Base-by-base conservation (phyloP, 2,329 filamentous ascomycete genomes). In the Penicillium sp. region DNA sequence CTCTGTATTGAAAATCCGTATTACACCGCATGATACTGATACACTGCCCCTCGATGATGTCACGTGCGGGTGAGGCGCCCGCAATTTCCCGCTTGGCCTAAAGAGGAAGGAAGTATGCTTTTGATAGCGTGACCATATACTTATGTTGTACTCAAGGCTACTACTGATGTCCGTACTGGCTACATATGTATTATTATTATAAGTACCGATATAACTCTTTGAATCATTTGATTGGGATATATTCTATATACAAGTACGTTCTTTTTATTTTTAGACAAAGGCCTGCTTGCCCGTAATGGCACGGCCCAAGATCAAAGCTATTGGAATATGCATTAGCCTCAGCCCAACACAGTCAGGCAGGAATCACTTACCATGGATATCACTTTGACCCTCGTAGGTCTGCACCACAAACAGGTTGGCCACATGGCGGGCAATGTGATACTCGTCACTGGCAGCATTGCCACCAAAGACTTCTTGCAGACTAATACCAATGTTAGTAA, bases 371-470 rank as follows among this genome's bases (percentile, higher is more conserved):
- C 91, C 86, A 76, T 97, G 94, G 73, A 97, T 97, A 77, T 97
- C 94, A 72, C 93, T 97, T 78, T 97, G 94, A 23, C 94, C 94
- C 78, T 99, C 94, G 68, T 99, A 99, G 2, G 93, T 97, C 79
- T 97, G 93, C 54, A 93, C 95, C 53, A 99, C 94, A 75, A 95
- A 99, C 63, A 99, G 76, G 75, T 99, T 99, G 56, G 93, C 89
- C 58, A 97, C 94, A 79, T 97, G 94, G 63, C 94, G 86, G 17
- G 91, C 94, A 70, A 99, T 97, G 61, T 87, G 87, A 71, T 97
- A 99, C 78, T 99, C 94, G 69, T 99, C 94, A 71, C 92, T 96
- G 50, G 94, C 91, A n/a, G 94, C 94, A 72, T 99, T 99, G 31
- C 94, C 94, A 57, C 94, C 94, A 78, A 99, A 97, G 23, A 99